Evolutionary conservation across 805 yeast species (phyloP).

Genomic region (Zygosaccharomyces lentus): DNA sequence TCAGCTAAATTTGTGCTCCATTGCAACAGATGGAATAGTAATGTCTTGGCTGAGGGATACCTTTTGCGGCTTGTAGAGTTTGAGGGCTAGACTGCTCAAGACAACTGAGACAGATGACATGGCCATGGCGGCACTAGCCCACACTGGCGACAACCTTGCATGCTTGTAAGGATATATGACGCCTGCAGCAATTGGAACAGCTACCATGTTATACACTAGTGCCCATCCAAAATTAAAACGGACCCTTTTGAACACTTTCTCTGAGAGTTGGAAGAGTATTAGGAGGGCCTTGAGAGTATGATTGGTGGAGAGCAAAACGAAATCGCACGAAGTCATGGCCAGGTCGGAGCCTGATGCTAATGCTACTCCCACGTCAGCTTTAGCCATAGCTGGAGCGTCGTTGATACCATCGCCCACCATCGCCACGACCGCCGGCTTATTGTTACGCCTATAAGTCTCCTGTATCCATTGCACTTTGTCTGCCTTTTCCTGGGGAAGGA

Average conservation of each 20-base stretch:
- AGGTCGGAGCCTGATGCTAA: slow-evolving; percentile 73
- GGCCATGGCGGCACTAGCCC: slow-evolving; percentile 70
- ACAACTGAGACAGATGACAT: slow-evolving; percentile 55
- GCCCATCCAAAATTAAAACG: slow-evolving; percentile 60
- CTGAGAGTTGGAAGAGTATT: slow-evolving; percentile 49
- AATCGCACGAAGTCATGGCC: slow-evolving; percentile 70
- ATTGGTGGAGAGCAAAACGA: slow-evolving; percentile 55
- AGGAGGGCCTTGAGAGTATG: slow-evolving; percentile 50
- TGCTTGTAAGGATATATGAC: slow-evolving; percentile 53
- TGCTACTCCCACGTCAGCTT: slow-evolving; percentile 75
- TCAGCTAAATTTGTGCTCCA: slow-evolving; percentile 3
- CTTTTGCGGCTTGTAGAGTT: slow-evolving; percentile 40
- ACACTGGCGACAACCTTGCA: slow-evolving; percentile 54
- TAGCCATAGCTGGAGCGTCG: slow-evolving; percentile 75
- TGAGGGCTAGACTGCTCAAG: slow-evolving; percentile 50
- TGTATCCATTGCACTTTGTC: slow-evolving; percentile 54
- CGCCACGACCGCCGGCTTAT: slow-evolving; percentile 42
- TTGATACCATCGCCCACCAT: slow-evolving; percentile 85
- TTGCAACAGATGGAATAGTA: background rate
- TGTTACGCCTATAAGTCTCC: slow-evolving; percentile 30
- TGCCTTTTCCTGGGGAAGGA: slow-evolving; percentile 70
- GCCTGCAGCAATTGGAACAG: slow-evolving; percentile 65
- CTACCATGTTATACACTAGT: slow-evolving; percentile 50
- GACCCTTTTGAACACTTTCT: slow-evolving; percentile 48
- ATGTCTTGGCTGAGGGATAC: background rate